phyloP scores from a whole-genome alignment of 139 green algal species.

The Chlamydomonas applanata region DNA sequence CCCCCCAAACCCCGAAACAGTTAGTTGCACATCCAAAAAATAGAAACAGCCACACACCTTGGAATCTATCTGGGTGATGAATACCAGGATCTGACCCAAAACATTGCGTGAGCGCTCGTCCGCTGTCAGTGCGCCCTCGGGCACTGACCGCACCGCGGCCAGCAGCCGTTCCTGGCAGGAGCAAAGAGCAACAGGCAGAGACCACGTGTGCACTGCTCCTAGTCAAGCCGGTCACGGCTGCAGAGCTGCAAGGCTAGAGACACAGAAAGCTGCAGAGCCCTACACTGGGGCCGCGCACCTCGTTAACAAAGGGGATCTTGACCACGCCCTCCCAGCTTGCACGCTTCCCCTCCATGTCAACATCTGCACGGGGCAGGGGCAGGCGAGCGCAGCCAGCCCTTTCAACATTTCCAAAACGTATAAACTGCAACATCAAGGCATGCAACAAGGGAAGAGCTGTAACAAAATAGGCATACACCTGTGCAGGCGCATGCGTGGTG shows the following conservation, averaged over 20 bases:
- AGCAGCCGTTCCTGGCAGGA: conserved; percentile 57
- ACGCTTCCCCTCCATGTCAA: conserved; percentile 92
- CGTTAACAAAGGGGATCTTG: conserved; percentile 73
- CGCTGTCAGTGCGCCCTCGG: conserved; percentile 38
- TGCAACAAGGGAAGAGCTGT: too few relatives aligned
- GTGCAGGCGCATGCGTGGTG: too few relatives aligned
- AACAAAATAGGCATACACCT: background rate
- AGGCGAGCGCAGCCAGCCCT: background rate
- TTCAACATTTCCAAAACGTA: background rate
- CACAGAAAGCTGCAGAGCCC: background rate
- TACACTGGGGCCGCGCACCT: conserved; percentile 29
- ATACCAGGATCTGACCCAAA: conserved; percentile 73
- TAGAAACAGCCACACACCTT: too few relatives aligned
- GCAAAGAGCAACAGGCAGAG: background rate
- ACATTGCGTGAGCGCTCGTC: conserved; percentile 74
- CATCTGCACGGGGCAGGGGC: too few relatives aligned
- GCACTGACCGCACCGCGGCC: conserved; percentile 42
- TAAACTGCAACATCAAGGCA: background rate
- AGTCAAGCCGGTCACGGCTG: background rate
- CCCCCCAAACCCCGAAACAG: too few relatives aligned
- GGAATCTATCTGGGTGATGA: conserved; percentile 30
- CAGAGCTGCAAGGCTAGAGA: background rate
- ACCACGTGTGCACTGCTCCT: too few relatives aligned
- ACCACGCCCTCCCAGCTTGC: conserved; percentile 90
- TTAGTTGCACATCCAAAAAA: too few relatives aligned